A percentile compares a stretch with the other conserved stretches of the same genome.
Conservation (phyloP, 2,329 filamentous ascomycete genomes). For the Ascosphaera apis region DNA sequence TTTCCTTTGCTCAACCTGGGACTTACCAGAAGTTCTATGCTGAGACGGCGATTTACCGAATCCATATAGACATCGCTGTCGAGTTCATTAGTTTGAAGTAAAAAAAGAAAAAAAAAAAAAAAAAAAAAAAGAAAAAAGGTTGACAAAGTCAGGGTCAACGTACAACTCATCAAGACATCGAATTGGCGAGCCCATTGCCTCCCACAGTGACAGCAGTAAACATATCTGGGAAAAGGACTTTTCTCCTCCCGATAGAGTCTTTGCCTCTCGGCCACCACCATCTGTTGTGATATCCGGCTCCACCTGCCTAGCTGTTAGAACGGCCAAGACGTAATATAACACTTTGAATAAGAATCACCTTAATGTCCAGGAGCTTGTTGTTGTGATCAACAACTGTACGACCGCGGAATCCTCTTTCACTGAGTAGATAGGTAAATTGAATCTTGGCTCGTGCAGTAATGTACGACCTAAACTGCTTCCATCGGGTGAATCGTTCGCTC, state of each 20-base stretch:
- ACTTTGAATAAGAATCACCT: constrained; percentile 24
- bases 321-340: not conserved
- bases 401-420: constrained; percentile 73
- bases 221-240: constrained; percentile 97
- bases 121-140: not conserved
- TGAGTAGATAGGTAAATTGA: constrained; percentile 71
- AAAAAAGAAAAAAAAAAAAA: constrained; percentile 1
- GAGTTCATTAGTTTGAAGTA: constrained; percentile 6
- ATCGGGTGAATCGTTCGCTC: constrained; percentile 45
- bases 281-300: constrained; percentile 47
- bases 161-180: constrained; percentile 86
- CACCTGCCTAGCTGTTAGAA: constrained; percentile 18
- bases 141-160: too few relatives aligned
- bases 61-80: constrained; percentile 89
- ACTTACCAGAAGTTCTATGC: constrained; percentile 77
- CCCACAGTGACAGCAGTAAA: constrained; percentile 79
- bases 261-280: constrained; percentile 57
- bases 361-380: constrained; percentile 50
- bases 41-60: constrained; percentile 77
- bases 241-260: constrained; percentile 83
- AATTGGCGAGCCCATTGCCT: constrained; percentile 90
- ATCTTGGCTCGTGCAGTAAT: constrained; percentile 72
- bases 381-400: constrained; percentile 57
- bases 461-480: constrained; percentile 56
- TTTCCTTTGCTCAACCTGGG: too few relatives aligned